These are phyloP conservation scores for Sclerotinia spermophila DNA, from an alignment of 2,329 filamentous ascomycete genomes.

Conservation along the genomic window DNA sequence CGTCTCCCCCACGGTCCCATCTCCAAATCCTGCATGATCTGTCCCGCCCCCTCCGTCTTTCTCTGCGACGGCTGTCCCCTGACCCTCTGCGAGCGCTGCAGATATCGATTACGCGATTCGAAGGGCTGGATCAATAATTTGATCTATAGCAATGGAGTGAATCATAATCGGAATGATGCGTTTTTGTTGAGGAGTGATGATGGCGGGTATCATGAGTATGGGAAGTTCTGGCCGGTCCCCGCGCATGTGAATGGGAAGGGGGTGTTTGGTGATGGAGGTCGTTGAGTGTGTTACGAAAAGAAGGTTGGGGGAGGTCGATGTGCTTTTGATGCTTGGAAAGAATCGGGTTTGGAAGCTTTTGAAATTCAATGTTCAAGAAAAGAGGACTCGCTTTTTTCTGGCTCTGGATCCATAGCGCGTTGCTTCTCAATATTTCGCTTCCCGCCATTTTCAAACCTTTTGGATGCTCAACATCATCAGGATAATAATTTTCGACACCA, in stretches of 20 bases:
- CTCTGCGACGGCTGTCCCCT: conserved; percentile 11
- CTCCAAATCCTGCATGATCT: conserved; percentile 5
- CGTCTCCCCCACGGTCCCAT: not conserved
- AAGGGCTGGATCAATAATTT: conserved; percentile 1
- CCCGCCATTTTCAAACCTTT: not conserved
- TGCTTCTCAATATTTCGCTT: not conserved
- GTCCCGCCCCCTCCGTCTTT: not conserved
- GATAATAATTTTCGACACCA: not conserved
- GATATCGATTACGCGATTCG: not conserved
- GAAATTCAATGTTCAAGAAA: too few species aligned
- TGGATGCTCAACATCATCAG: not conserved
- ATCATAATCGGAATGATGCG: conserved; percentile 5
- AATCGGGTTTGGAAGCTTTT: not conserved
- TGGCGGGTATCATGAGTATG: conserved; percentile 8
- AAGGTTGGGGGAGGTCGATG: not conserved
- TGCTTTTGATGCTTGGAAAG: not conserved
- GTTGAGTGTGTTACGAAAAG: not conserved
- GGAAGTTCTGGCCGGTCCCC: not conserved
- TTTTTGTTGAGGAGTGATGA: conserved; percentile 1
- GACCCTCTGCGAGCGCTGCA: conserved; percentile 1
- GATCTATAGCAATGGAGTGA: not conserved
- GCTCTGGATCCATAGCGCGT: not conserved
- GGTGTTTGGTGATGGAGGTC: not conserved
- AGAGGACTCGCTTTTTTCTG: not conserved
- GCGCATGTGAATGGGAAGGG: not conserved